Conservation (phyloP, 352 stramenopile genomes). For the Pythium sukuiense region DNA sequence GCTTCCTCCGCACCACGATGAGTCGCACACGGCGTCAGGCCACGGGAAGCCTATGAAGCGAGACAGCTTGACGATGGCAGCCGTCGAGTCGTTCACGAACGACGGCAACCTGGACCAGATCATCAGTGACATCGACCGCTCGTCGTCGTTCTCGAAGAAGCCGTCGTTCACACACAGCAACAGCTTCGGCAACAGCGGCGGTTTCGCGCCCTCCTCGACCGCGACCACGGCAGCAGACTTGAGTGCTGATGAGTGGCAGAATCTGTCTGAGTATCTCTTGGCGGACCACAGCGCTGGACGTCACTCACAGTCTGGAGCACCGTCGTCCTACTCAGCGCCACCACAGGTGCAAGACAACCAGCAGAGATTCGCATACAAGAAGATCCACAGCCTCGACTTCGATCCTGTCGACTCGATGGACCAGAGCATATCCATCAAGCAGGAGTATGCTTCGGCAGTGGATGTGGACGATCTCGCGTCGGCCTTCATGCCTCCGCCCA, state of each 20-base stretch:
- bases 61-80: constrained; percentile 69
- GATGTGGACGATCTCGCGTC: constrained; percentile 56
- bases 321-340: constrained; percentile 19
- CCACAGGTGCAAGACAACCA: constrained; percentile 14
- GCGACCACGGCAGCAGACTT: constrained; percentile 59
- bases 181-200: constrained; percentile 29
- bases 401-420: constrained; percentile 43
- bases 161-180: constrained; percentile 35
- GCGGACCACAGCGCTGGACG: constrained; percentile 35
- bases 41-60: constrained; percentile 38
- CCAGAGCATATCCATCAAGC: constrained; percentile 36
- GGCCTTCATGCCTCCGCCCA: constrained; percentile 43
- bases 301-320: constrained; percentile 13
- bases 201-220: constrained; percentile 36
- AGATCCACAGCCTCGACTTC: constrained; percentile 80
- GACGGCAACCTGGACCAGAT: constrained; percentile 77
- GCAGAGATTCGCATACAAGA: constrained; percentile 46
- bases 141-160: constrained; percentile 53
- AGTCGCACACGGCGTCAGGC: neutral
- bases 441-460: constrained; percentile 38
- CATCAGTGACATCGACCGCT: constrained; percentile 70
- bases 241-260: constrained; percentile 68
- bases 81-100: constrained; percentile 73
- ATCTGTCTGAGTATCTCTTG: constrained; percentile 73
- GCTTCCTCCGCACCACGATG: constrained; percentile 30